These are phyloP conservation scores for Candida taoyuanica DNA, from an alignment of 805 yeast species.

Conservation along the genomic window DNA sequence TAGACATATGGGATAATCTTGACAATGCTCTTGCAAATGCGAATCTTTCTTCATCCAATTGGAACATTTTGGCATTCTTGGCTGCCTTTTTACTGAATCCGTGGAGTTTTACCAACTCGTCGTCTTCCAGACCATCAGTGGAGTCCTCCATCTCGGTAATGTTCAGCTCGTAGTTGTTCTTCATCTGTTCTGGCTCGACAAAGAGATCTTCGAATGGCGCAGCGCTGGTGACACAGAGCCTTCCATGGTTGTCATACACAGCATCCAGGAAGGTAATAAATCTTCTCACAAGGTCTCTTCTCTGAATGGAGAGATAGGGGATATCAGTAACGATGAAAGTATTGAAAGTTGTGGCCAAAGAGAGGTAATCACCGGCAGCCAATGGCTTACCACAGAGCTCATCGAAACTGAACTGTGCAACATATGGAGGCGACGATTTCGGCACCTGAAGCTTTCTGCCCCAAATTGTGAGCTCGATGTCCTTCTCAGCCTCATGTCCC, in stretches of 20 bases:
- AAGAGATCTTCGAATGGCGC: conserved; percentile 81
- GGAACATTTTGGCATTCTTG: conserved; percentile 69
- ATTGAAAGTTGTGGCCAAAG: conserved; percentile 69
- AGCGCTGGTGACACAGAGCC: conserved; percentile 84
- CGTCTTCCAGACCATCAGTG: conserved; percentile 19
- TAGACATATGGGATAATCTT: conserved; percentile 89
- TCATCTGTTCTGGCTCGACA: conserved; percentile 68
- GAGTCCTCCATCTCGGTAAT: conserved; percentile 20
- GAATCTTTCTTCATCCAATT: conserved; percentile 90
- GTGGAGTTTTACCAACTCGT: conserved; percentile 61
- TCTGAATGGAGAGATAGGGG: conserved; percentile 74
- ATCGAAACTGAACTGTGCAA: conserved; percentile 85
- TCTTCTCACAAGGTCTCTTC: conserved; percentile 80
- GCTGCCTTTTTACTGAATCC: conserved; percentile 74
- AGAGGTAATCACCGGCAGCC: conserved; percentile 92
- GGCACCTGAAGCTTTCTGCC: conserved; percentile 83
- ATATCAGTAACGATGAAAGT: conserved; percentile 89
- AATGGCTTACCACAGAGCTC: conserved; percentile 83
- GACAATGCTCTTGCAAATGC: conserved; percentile 95
- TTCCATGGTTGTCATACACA: conserved; percentile 85
- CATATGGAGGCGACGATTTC: conserved; percentile 65
- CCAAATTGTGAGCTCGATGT: conserved; percentile 62
- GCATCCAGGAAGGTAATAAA: conserved; percentile 95
- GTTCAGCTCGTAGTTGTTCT: conserved; percentile 31
- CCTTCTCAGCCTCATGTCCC: conserved; percentile 39